Conservation (phyloP, 139 green algal genomes). For the Micractinium sp. region DNA sequence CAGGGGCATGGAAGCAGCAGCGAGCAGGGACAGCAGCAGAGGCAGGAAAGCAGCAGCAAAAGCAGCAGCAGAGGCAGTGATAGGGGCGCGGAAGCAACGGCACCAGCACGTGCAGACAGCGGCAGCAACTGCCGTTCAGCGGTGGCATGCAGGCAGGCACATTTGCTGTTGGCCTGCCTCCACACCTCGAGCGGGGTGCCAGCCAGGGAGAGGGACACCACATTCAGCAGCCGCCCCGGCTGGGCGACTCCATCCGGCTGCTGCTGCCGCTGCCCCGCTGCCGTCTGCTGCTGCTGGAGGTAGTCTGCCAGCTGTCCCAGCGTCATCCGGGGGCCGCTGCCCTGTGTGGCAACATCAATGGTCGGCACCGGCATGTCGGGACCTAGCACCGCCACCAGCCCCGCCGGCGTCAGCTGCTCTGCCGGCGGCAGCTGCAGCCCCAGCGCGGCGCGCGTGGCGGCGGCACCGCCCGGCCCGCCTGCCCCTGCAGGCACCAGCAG, state of each 20-base stretch:
- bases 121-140: background rate
- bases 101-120: background rate
- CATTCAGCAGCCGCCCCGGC: conserved; percentile 52
- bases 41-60: background rate
- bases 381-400: conserved; percentile 31
- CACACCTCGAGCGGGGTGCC: conserved; percentile 47
- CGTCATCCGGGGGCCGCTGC: conserved; percentile 41
- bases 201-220: conserved; percentile 56
- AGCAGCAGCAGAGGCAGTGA: background rate
- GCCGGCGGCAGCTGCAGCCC: conserved; percentile 41
- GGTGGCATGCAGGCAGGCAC: background rate
- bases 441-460: conserved; percentile 23
- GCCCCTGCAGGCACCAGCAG: background rate
- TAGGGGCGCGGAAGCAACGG: background rate
- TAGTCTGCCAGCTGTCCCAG: conserved; percentile 52
- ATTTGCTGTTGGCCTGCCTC: background rate
- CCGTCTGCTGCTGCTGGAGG: conserved; percentile 3
- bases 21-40: too few relatives aligned
- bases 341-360: conserved; percentile 59
- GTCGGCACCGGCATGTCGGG: conserved; percentile 33
- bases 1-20: too few relatives aligned
- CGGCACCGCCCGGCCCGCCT: background rate
- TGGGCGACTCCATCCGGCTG: background rate
- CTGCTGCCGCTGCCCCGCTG: background rate
- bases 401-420: background rate